A percentile compares a stretch with the other conserved stretches of the same genome.
phyloP scores from a whole-genome alignment of 495 filamentous ascomycete species.

The Clohesyomyces aquaticus region DNA sequence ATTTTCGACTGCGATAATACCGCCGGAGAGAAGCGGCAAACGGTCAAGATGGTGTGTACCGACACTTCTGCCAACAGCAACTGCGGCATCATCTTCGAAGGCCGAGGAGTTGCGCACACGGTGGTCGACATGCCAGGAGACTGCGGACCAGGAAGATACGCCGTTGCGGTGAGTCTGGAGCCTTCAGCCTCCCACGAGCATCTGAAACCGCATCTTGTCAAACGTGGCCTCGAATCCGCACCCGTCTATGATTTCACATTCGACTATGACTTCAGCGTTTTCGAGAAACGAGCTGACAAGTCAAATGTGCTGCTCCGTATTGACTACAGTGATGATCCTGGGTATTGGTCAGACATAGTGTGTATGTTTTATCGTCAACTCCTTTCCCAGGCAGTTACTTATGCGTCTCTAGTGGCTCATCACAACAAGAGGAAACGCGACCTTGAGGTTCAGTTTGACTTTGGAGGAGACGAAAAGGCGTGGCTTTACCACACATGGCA shows the following conservation, averaged over 20 bases:
- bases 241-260: background rate
- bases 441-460: no score
- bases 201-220: background rate
- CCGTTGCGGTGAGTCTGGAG: background rate
- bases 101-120: background rate
- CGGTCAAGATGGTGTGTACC: conserved; percentile 2
- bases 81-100: background rate
- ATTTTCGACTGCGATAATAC: background rate
- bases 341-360: no score
- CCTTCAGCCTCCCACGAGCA: background rate
- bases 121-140: background rate
- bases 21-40: background rate
- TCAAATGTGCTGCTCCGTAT: background rate
- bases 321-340: background rate
- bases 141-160: conserved; percentile 5
- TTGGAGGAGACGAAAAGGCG: no score
- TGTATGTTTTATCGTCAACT: no score
- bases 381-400: no score
- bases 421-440: no score
- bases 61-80: conserved; percentile 3
- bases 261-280: background rate
- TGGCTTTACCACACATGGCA: no score
- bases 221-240: background rate
- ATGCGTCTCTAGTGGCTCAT: no score
- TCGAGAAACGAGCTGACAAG: background rate